phyloP scores from a whole-genome alignment of 192 early-diverging fungal species.

The Haplosporangium gracile region DNA sequence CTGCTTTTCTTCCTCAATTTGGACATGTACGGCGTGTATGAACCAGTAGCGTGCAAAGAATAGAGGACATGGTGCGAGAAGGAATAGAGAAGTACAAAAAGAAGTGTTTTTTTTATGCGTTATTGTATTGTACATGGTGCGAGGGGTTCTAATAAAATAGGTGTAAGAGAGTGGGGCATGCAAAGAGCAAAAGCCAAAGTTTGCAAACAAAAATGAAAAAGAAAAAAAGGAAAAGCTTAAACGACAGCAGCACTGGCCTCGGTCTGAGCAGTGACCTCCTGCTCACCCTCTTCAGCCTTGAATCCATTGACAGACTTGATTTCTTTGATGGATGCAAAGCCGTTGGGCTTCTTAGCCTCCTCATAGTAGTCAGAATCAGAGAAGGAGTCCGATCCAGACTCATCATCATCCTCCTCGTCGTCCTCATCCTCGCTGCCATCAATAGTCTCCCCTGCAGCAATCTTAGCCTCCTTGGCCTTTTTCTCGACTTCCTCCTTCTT shows the following conservation, averaged over 20 bases:
- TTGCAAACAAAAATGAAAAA: neutral
- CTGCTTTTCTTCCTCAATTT: too few relatives aligned
- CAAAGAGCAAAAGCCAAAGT: neutral
- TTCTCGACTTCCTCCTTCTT: conserved; percentile 35
- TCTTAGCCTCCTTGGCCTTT: conserved; percentile 43
- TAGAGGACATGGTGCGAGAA: too few relatives aligned
- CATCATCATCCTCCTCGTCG: conserved; percentile 14
- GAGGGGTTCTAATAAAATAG: too few relatives aligned
- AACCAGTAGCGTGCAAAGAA: too few relatives aligned
- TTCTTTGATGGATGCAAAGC: neutral
- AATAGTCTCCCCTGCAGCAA: conserved; percentile 27
- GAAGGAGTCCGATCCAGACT: conserved; percentile 27
- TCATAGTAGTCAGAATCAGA: conserved; percentile 49
- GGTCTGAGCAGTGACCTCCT: neutral
- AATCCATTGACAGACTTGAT: neutral
- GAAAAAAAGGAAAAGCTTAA: neutral
- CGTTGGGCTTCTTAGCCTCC: conserved; percentile 17
- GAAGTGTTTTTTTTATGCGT: neutral
- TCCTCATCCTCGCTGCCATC: conserved; percentile 32
- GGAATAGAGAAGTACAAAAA: too few relatives aligned
- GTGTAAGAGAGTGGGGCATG: neutral
- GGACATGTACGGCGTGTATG: too few relatives aligned
- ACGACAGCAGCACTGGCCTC: conserved; percentile 22
- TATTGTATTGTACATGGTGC: neutral
- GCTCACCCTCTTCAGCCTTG: neutral